These are phyloP conservation scores for Hemerocallis citrina DNA, from an alignment of 106 monocot species.

Conservation along the genomic window DNA sequence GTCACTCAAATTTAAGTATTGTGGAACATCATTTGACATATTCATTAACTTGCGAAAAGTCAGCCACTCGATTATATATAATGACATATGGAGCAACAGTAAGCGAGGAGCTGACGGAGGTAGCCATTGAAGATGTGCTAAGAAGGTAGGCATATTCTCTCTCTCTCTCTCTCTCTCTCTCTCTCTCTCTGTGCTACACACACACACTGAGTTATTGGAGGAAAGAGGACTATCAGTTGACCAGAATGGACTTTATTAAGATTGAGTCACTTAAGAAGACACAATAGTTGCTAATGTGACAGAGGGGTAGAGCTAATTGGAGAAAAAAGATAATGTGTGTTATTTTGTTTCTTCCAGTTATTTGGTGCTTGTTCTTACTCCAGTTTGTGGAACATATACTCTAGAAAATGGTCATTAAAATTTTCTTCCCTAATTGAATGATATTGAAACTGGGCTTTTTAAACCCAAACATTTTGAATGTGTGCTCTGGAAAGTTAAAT, in stretches of 20 bases:
- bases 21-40: conserved; percentile 33
- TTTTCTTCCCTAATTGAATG: not conserved
- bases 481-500: not conserved
- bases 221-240: too few relatives aligned
- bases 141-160: conserved; percentile 43
- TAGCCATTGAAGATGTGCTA: conserved; percentile 32
- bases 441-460: not conserved
- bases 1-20: conserved; percentile 21
- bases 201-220: too few relatives aligned
- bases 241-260: too few relatives aligned
- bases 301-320: too few relatives aligned
- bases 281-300: too few relatives aligned
- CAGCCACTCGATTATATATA: conserved; percentile 38
- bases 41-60: conserved; percentile 39
- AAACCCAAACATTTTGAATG: not conserved
- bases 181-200: too few relatives aligned
- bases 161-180: too few relatives aligned
- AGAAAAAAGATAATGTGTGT: too few relatives aligned
- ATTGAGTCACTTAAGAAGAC: too few relatives aligned
- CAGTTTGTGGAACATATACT: not conserved
- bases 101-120: conserved; percentile 11
- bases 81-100: conserved; percentile 29
- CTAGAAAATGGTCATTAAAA: not conserved
- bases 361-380: not conserved
- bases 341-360: too few relatives aligned